phyloP scores from a whole-genome alignment of 371 early-diverging fungal genomes.

The Mucor saturninus region DNA sequence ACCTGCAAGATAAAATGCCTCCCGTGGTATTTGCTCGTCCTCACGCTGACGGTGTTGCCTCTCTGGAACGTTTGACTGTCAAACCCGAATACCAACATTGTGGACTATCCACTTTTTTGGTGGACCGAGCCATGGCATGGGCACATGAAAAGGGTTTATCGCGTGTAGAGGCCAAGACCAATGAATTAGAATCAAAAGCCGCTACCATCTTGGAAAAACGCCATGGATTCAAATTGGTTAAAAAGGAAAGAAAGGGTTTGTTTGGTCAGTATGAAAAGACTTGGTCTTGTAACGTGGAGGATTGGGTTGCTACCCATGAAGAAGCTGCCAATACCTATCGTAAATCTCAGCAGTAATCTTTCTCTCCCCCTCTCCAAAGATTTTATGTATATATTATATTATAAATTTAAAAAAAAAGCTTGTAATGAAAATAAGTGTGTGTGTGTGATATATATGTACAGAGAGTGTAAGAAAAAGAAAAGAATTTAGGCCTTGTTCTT shows the following conservation, averaged over 20 bases:
- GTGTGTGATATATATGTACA: constrained; percentile 13
- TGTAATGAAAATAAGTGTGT: background rate
- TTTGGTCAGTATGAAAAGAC: constrained; percentile 43
- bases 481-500: constrained; percentile 11
- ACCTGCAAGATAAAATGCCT: constrained; percentile 22
- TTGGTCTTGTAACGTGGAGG: constrained; percentile 31
- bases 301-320: constrained; percentile 25
- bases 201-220: constrained; percentile 35
- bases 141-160: constrained; percentile 43
- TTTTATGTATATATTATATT: background rate
- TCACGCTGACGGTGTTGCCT: constrained; percentile 37
- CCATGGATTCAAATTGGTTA: constrained; percentile 46
- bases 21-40: constrained; percentile 31
- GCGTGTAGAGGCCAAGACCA: constrained; percentile 40
- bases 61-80: constrained; percentile 40
- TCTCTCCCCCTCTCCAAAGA: too few species aligned
- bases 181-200: constrained; percentile 41
- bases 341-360: background rate
- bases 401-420: background rate
- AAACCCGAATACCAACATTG: constrained; percentile 42
- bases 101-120: constrained; percentile 45
- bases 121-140: constrained; percentile 47
- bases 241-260: constrained; percentile 40
- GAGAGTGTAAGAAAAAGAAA: background rate
- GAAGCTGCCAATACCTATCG: constrained; percentile 23